Evolutionary conservation across 257 asterid genomes (phyloP), one percentile per base, ranked within the genome.

Genomic region (Nicotiana paniculata): DNA sequence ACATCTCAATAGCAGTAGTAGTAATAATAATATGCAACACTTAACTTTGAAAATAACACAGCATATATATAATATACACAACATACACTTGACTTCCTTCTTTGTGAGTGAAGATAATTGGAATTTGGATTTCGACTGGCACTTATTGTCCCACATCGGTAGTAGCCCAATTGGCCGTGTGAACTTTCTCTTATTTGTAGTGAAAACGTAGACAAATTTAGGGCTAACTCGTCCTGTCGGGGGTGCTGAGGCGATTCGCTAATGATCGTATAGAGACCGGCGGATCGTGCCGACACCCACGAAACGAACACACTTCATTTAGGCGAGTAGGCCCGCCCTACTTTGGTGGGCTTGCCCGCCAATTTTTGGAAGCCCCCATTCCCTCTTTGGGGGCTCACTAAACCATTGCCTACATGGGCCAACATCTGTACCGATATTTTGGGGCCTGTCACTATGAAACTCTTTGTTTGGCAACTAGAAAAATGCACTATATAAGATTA

Each of bases 211-310:
- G 0, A 0, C 0, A 0, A 0, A 0, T 0, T 0, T 0, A 0
- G 0, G 0, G 0, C 0, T 43, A 77, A 91, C 91, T 88, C 90
- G 94, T 90, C 95, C 85, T 87, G 95, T 91, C 86, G 89, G 95
- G 95, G 97, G 97, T 74, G 79, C 39, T 85, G 58, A 83, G 91
- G 91, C 93, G 97, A 88, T 91, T 81, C 77, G 89, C 80, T 37
- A 46, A 93, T 93, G 97, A 93, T 84, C 97, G 97, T 58, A 1
- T 69, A 82, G 97, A 51, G 95, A 92, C 79, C 17, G 97, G 88
- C 90, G 88, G 18, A 93, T 85, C 97, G 97, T 93, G 97, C 97
- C 97, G 30, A 92, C 95, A 81, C 97, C 97, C 83, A 82, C 90
- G 75, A 6, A 63, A 18, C 89, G 97, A 92, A 92, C 95, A 90